Evolutionary conservation across 2,329 filamentous ascomycete genomes (phyloP).

Genomic region (Fusarium sp.): DNA sequence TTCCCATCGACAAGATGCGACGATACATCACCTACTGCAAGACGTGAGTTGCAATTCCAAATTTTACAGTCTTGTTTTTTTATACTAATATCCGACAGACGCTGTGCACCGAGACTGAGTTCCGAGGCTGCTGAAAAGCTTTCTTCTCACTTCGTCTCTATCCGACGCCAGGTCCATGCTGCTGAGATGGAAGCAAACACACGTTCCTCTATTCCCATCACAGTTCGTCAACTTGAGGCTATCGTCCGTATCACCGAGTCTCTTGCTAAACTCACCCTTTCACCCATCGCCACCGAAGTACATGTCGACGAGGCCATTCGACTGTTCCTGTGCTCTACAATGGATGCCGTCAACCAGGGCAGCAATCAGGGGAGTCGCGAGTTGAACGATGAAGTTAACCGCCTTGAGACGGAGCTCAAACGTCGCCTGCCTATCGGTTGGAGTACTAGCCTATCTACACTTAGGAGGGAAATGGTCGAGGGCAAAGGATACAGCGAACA

Average conservation of each 20-base stretch:
- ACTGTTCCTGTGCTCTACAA: constrained; percentile 93
- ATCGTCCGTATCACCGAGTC: constrained; percentile 98
- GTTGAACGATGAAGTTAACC: constrained; percentile 86
- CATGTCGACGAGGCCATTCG: constrained; percentile 98
- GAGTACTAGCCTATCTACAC: constrained; percentile 87
- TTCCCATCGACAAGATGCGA: constrained; percentile 96
- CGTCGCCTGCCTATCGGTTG: constrained; percentile 91
- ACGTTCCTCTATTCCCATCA: constrained; percentile 94
- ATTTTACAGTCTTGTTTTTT: background rate
- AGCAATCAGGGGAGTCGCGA: constrained; percentile 84
- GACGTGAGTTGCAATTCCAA: constrained; percentile 66
- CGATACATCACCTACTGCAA: constrained; percentile 98
- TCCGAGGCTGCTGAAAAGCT: constrained; percentile 93
- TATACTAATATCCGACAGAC: constrained; percentile 59
- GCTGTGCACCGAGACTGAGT: constrained; percentile 90
- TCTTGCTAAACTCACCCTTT: constrained; percentile 88
- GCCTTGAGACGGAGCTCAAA: constrained; percentile 88
- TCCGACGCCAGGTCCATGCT: constrained; percentile 91
- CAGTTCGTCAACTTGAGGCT: constrained; percentile 94
- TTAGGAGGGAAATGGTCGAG: constrained; percentile 91
- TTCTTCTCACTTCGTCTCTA: constrained; percentile 95
- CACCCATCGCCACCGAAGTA: constrained; percentile 83
- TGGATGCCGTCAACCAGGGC: constrained; percentile 96
- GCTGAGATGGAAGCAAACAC: constrained; percentile 89
- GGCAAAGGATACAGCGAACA: constrained; percentile 90